Evolutionary conservation across 768 basidiomycete species (phyloP), one percentile per base, ranked within the genome.

Genomic region (Lentinula detonsa): DNA sequence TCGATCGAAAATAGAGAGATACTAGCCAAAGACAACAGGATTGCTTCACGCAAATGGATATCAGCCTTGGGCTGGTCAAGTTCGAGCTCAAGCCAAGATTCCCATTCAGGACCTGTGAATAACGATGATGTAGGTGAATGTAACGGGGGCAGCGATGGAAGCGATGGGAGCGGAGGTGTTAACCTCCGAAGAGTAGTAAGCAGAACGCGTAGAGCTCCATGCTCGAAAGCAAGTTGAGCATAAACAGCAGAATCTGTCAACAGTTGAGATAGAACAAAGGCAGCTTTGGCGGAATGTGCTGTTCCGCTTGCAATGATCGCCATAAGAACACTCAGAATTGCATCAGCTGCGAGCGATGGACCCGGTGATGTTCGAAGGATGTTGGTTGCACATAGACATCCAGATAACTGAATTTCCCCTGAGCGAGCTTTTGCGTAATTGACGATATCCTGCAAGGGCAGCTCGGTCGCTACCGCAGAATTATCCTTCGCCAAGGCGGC

Each of bases 1-100:
- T 90, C 83, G 64, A 88, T 88, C 64, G 86, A 82, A 61, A 85
- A 87, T 6, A 95, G 79, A 1, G 87, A 75, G 16, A 96, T 81
- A 1, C 90, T 76, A 0, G 92, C 90, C 23, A 92, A 78, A 0
- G 87, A 78, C 4, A 86, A 86, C n/a, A 97, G 74, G 0, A 84
- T 80, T 10, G 87, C 91, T 78, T 93, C 89, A 59, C 90, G 80
- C n/a, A 92, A 70, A 75, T 65, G 4, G 79, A 79, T 3, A 80
- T 66, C 57, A 76, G 81, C 61, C 87, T 86, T 0, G 88, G 82
- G 68, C 90, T 86, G 35, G 28, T 88, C 88, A 58, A 87, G 84
- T n/a, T 86, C 85, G 81, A 82, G 83, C 42, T 85, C 84, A 0
- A 70, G 61, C 55, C 55, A 56, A 7, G 55, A 43, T 42, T 56